Base-by-base conservation (phyloP, 1,284 basidiomycete genomes). In the Ceratobasidium sp. region DNA sequence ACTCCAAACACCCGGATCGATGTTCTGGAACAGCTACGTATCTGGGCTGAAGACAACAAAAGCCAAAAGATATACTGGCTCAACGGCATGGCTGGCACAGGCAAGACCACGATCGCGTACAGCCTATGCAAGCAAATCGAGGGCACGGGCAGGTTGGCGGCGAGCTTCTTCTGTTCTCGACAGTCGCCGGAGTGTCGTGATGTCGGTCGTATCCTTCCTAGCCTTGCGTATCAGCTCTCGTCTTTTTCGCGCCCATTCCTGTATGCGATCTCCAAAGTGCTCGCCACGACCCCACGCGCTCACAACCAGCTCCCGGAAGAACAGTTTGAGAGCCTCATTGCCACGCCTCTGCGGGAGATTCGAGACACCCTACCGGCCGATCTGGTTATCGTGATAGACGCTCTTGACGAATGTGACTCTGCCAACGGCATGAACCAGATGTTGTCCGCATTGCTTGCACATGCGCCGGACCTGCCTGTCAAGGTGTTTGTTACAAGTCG, bases 1-100 rank as follows among this genome's bases (percentile, higher is more conserved):
- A 66, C 74, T 6, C 39, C 65, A 8, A 75, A 75, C 19, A 79
- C 79, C 0, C 77, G 79, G 7, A 63, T 59, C 9, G 65, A 65
- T 16, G 58, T 77, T 4, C 31, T 79, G 9, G 37, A 74, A 8
- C 75, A 79, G 31, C 41, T 79, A 11, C 31, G 59, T 4, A 39
- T 27, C 5, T 79, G 77, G 79, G 56, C 54, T 11, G n/a, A 46
- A 16, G 48, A 48, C 61, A 14, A 34, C 4, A 34, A 24, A 9
- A 61, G 48, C 13, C 74, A 68, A 2, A 68, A 48, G 24, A 74
- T 79, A 24, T 66, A n/a, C 29, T 66, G 46, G 46, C 7, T 66
- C 2, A 66, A 53, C 31, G 63, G 63, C n/a, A 66, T 66, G 63
- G 63, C 63, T n/a, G 63, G 27, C 3, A 34, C 31, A 2, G 31